Percentiles rank a stretch among this genome's conserved stretches.
These are phyloP conservation scores for Porodaedalea pini DNA, from an alignment of 1,284 basidiomycete genomes.

Conservation along the genomic window DNA sequence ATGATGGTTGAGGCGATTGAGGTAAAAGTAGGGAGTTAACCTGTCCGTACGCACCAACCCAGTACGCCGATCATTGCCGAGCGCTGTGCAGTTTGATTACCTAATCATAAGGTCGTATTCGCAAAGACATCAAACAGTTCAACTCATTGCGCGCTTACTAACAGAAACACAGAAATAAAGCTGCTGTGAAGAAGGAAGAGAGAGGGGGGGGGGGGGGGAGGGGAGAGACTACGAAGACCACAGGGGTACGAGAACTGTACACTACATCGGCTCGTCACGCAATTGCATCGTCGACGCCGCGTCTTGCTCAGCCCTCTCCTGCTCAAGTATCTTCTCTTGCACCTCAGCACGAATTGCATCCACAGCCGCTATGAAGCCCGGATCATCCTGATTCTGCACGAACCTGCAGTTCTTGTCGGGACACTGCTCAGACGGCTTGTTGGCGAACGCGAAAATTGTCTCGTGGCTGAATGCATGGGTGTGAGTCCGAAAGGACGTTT, in stretches of 20 bases:
- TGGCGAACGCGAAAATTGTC: background rate
- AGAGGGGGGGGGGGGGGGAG: too few species aligned
- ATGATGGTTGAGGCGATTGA: background rate
- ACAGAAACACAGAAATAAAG: too few species aligned
- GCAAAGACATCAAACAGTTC: background rate
- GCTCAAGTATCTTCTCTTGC: background rate
- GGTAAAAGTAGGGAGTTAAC: background rate
- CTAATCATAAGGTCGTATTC: background rate
- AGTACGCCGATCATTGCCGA: background rate
- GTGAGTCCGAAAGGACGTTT: background rate
- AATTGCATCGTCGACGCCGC: background rate
- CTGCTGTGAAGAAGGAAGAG: too few species aligned
- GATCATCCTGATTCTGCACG: background rate
- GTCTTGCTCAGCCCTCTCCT: background rate
- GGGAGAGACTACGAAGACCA: too few species aligned
- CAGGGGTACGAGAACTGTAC: too few species aligned
- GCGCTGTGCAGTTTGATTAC: background rate
- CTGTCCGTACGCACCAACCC: too few species aligned
- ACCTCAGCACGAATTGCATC: background rate
- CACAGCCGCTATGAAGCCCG: background rate
- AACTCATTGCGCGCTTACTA: too few species aligned
- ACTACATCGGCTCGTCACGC: background rate
- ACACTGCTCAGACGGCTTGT: background rate
- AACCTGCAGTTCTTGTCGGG: conserved; percentile 4
- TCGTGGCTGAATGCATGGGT: background rate